Conservation (phyloP, 1,139 yeast genomes). For the Candida freyschussii region DNA sequence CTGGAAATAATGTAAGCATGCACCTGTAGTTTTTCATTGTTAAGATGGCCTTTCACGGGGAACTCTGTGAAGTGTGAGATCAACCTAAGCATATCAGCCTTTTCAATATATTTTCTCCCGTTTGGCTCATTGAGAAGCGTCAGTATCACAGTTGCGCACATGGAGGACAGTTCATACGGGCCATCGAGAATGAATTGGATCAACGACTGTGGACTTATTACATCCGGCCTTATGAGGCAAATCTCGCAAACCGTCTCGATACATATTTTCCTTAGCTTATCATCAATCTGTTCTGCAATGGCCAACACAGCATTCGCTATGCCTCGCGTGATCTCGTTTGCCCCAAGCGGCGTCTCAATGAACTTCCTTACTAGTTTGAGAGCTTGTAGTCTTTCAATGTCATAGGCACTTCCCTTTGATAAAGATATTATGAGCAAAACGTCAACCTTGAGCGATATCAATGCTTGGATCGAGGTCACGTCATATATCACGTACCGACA, state of each 20-base stretch:
- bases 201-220: slow-evolving; percentile 46
- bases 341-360: slow-evolving; percentile 53
- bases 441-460: slow-evolving; percentile 51
- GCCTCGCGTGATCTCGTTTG: slow-evolving; percentile 55
- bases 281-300: slow-evolving; percentile 60
- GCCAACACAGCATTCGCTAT: slow-evolving; percentile 69
- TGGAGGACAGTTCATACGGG: slow-evolving; percentile 50
- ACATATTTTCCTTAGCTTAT: slow-evolving; percentile 48
- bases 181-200: slow-evolving; percentile 60
- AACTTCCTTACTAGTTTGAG: slow-evolving; percentile 64
- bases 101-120: slow-evolving; percentile 50
- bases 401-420: slow-evolving; percentile 45
- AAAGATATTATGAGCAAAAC: slow-evolving; percentile 61
- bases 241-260: slow-evolving; percentile 72
- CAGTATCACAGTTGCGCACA: slow-evolving; percentile 52
- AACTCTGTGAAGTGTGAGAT: slow-evolving; percentile 63
- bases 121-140: slow-evolving; percentile 57
- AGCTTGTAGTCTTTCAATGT: slow-evolving; percentile 75
- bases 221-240: slow-evolving; percentile 64
- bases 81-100: slow-evolving; percentile 59
- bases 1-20: slow-evolving; percentile 58
- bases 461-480: slow-evolving; percentile 43
- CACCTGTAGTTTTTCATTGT: slow-evolving; percentile 53
- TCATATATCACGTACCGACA: slow-evolving; percentile 60
- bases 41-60: slow-evolving; percentile 40